Base-by-base conservation (phyloP, 768 basidiomycete genomes). In the Botryobasidium botryosum region DNA sequence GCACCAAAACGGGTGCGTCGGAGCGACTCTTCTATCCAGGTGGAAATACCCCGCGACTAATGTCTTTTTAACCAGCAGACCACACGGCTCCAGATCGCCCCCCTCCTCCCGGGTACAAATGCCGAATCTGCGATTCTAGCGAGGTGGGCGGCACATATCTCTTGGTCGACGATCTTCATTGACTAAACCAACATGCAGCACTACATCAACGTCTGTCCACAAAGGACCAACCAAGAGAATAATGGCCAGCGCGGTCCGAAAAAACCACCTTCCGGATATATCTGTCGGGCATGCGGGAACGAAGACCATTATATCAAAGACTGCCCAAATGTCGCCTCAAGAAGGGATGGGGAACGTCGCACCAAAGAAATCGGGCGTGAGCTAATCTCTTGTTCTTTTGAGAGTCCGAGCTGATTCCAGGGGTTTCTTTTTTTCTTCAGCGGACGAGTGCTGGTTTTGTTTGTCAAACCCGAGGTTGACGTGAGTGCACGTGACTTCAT, bases 381-480 rank as follows among this genome's bases (percentile, higher is more conserved):
- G 80, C 65, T 5, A 12, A 17, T 13, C 21, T 8, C n/a, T 28
- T 3, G 12, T 39, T 15, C 13, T 10, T 15, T 13, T 27, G 20
- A 42, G 13, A n/a, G n/a, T 25, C 6, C 7, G 25, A 18, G 7
- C 10, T 29, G 29, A 38, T 28, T 27, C 28, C 25, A 15, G 35
- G 15, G 36, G 17, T 8, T 25, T 24, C 29, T 24, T 44, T 32
- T 38, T 25, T 45, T 47, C 23, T 51, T 38, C 56, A 86, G 85
- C 87, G 52, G 83, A 83, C 45, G 84, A 90, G 59, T 96, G 92
- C 61, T 97, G 92, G 92, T 97, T 99, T 65, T 99, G 94, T 59
- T 61, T 99, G 43, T 91, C 87, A 33, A 96, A 96, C 57, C 91
- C 92, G 1, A 78, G 75, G 52, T 67, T 97, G 31, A 79, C 85